A percentile compares a stretch with the other conserved stretches of the same genome.
Conservation (phyloP, 805 yeast species). For the Kluyveromyces lactis region DNA sequence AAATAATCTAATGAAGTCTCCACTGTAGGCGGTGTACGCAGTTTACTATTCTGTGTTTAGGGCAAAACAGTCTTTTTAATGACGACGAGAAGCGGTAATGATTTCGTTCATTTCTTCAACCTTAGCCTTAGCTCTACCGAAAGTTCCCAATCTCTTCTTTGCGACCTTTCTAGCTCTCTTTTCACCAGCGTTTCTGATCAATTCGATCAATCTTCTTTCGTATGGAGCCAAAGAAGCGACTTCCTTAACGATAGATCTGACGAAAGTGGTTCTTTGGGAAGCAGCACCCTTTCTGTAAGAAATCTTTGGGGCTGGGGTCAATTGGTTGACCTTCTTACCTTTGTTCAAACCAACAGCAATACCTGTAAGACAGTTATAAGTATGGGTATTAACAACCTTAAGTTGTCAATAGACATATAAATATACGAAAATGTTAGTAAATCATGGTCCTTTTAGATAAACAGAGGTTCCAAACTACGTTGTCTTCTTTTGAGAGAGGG, state of each 20-base stretch:
- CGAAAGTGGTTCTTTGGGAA: slow-evolving; percentile 93
- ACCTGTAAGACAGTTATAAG: slow-evolving; percentile 40
- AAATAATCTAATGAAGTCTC: slow-evolving; percentile 2
- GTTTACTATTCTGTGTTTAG: too few species aligned
- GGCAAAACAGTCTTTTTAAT: slow-evolving; percentile 34
- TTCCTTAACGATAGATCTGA: slow-evolving; percentile 91
- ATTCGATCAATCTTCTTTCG: slow-evolving; percentile 98
- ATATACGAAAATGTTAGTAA: too few species aligned
- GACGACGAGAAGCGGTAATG: slow-evolving; percentile 96
- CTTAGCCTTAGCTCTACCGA: slow-evolving; percentile 99
- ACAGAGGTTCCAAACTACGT: too few species aligned
- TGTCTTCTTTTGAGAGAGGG: too few species aligned
- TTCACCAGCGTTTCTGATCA: slow-evolving; percentile 99
- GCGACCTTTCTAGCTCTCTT: slow-evolving; percentile 99
- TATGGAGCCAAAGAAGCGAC: slow-evolving; percentile 99
- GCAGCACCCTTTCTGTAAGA: slow-evolving; percentile 95
- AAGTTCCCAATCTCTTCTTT: slow-evolving; percentile 99
- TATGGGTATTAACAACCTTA: not conserved
- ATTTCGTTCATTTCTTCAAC: slow-evolving; percentile 96
- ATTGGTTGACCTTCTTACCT: slow-evolving; percentile 92
- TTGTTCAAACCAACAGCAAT: slow-evolving; percentile 98
- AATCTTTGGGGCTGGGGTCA: slow-evolving; percentile 78
- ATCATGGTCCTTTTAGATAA: too few species aligned
- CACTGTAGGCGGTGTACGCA: not conserved
- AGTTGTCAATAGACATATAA: too few species aligned